Evolutionary conservation across 176 grass and related monocot species (phyloP).

Genomic region (Aegilops tauschii): DNA sequence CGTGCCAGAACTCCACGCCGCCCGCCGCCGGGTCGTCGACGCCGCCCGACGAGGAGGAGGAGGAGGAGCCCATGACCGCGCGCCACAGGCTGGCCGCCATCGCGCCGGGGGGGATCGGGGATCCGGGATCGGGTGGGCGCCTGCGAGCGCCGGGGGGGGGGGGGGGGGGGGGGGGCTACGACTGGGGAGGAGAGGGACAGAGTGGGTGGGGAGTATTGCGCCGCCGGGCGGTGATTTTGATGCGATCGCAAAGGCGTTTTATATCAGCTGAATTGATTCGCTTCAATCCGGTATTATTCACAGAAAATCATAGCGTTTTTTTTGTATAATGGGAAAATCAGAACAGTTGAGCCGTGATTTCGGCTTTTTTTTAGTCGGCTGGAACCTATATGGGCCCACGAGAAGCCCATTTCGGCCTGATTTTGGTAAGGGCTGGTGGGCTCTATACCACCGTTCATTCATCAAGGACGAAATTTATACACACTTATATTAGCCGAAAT

Average conservation of each 20-base stretch:
- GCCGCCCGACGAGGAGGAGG: conserved; percentile 8
- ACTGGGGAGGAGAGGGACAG: background rate
- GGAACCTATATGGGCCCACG: no score
- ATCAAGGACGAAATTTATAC: no score
- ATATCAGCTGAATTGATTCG: background rate
- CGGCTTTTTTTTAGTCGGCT: no score
- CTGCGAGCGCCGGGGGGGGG: background rate
- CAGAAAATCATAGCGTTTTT: no score
- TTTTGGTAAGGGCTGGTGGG: background rate
- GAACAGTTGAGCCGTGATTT: no score
- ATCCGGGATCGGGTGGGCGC: background rate
- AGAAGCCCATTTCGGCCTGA: background rate
- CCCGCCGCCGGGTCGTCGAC: conserved; percentile 27
- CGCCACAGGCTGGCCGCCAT: conserved; percentile 84
- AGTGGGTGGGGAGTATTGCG: background rate
- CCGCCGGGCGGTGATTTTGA: background rate
- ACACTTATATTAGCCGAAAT: no score
- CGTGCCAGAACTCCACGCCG: conserved; percentile 91
- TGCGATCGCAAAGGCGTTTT: background rate
- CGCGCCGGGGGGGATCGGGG: conserved; percentile 4
- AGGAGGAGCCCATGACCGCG: conserved; percentile 41
- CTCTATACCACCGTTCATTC: background rate
- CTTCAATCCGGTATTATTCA: background rate
- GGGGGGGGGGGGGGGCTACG: background rate
- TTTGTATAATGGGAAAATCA: no score